Conservation (phyloP, 768 basidiomycete genomes). For the Lactarius evosmus region DNA sequence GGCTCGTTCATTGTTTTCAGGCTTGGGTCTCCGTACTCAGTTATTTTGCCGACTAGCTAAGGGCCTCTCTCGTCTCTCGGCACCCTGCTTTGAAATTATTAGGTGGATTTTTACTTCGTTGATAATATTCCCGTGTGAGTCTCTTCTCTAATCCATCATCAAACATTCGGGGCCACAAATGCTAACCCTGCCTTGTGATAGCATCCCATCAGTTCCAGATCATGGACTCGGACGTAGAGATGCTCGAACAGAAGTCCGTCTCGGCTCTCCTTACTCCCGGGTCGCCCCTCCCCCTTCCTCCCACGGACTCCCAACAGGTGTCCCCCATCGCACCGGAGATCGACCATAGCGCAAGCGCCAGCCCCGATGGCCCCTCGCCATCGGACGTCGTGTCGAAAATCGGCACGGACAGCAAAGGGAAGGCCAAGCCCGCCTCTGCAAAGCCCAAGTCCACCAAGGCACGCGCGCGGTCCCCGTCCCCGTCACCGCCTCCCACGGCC, state of each 20-base stretch:
- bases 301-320: constrained; percentile 15
- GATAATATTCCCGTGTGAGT: background rate
- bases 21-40: constrained; percentile 1
- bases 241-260: constrained; percentile 17
- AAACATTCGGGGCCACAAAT: background rate
- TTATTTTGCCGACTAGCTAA: background rate
- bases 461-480: constrained; percentile 50
- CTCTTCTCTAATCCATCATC: background rate
- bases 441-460: constrained; percentile 54
- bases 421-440: constrained; percentile 24
- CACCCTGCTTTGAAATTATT: background rate
- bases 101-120: background rate
- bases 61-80: background rate
- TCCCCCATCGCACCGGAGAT: constrained; percentile 13
- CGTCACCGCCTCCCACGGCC: constrained; percentile 50
- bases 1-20: constrained; percentile 16
- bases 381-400: constrained; percentile 26
- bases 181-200: background rate
- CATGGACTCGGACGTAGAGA: constrained; percentile 23
- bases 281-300: constrained; percentile 11
- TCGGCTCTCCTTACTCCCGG: constrained; percentile 14
- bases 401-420: constrained; percentile 20
- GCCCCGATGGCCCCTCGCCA: constrained; percentile 31
- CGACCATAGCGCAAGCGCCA: constrained; percentile 19
- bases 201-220: background rate